Conservation (phyloP, 768 basidiomycete species). For the Suillus spraguei region DNA sequence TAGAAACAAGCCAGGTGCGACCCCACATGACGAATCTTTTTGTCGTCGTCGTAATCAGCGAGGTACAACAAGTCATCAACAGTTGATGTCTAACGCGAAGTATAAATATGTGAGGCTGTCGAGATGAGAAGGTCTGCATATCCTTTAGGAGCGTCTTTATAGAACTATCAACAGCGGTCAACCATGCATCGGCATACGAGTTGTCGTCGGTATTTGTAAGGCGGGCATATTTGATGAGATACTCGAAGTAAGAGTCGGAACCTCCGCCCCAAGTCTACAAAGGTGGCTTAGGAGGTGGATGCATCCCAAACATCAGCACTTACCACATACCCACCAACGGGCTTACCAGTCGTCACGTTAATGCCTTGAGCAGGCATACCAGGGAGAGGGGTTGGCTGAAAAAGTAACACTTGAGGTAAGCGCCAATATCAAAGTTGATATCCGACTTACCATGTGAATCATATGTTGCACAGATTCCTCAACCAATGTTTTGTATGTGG, state of each 20-base stretch:
- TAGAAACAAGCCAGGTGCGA: slow-evolving; percentile 78
- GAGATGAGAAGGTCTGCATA: slow-evolving; percentile 24
- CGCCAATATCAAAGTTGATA: slow-evolving; percentile 15
- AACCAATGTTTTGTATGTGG: slow-evolving; percentile 57
- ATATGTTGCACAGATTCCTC: slow-evolving; percentile 57
- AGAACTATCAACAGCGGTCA: slow-evolving; percentile 70
- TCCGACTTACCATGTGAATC: slow-evolving; percentile 38
- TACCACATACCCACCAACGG: slow-evolving; percentile 58
- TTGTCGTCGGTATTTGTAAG: slow-evolving; percentile 66
- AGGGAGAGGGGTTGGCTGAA: slow-evolving; percentile 25
- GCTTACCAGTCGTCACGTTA: slow-evolving; percentile 52
- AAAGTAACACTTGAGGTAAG: neutral
- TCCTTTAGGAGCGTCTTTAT: slow-evolving; percentile 59
- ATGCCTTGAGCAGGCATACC: slow-evolving; percentile 63
- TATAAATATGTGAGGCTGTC: neutral
- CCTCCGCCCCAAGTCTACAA: slow-evolving; percentile 68
- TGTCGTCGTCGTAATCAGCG: slow-evolving; percentile 57
- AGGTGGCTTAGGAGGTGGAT: neutral
- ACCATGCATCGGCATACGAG: slow-evolving; percentile 68
- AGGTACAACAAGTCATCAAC: slow-evolving; percentile 64
- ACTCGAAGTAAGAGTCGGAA: slow-evolving; percentile 78
- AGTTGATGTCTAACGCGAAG: slow-evolving; percentile 54
- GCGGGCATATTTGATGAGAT: slow-evolving; percentile 71
- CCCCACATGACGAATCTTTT: slow-evolving; percentile 56
- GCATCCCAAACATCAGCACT: slow-evolving; percentile 19